Percentiles rank a stretch among this genome's conserved stretches.
Evolutionary conservation across 2,329 filamentous ascomycete genomes (phyloP).

Genomic region (Neonectria ditissima): DNA sequence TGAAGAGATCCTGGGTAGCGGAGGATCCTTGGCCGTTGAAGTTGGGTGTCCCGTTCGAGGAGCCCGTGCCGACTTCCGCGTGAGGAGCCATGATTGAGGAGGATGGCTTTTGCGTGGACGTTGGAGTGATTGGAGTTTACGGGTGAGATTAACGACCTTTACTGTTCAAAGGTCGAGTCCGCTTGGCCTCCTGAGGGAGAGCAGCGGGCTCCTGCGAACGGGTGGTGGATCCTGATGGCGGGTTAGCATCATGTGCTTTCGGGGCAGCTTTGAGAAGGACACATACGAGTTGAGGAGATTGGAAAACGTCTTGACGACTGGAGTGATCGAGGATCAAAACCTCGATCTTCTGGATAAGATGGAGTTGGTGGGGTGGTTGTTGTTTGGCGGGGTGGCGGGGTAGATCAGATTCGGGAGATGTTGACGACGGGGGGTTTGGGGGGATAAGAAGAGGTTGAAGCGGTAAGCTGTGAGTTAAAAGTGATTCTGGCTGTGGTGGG

Average conservation of each 20-base stretch:
- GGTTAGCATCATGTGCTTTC: constrained; percentile 42
- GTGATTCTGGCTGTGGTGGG: constrained; percentile 24
- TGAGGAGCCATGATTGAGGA: constrained; percentile 86
- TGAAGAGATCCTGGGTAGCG: constrained; percentile 75
- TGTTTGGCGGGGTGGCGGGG: constrained; percentile 42
- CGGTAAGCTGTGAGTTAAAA: constrained; percentile 10
- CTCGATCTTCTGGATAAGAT: constrained; percentile 61
- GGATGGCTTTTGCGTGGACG: constrained; percentile 47
- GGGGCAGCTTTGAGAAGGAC: constrained; percentile 6
- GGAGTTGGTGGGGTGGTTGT: constrained; percentile 36
- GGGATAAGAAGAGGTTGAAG: constrained; percentile 10
- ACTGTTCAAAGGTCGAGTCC: constrained; percentile 71
- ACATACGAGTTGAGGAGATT: constrained; percentile 96
- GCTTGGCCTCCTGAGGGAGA: constrained; percentile 88
- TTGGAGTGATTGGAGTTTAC: constrained; percentile 42
- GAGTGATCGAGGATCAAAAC: constrained; percentile 65
- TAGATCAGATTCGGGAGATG: constrained; percentile 30
- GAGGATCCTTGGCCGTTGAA: constrained; percentile 52
- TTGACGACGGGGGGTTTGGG: constrained; percentile 22
- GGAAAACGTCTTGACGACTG: constrained; percentile 94
- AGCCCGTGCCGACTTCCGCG: constrained; percentile 72
- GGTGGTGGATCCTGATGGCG: constrained; percentile 82
- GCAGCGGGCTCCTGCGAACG: constrained; percentile 96
- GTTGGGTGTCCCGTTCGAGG: constrained; percentile 71
- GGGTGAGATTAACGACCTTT: constrained; percentile 56